phyloP scores from a whole-genome alignment of 306 rosid genomes.

The Sphenostylis stenocarpa region DNA sequence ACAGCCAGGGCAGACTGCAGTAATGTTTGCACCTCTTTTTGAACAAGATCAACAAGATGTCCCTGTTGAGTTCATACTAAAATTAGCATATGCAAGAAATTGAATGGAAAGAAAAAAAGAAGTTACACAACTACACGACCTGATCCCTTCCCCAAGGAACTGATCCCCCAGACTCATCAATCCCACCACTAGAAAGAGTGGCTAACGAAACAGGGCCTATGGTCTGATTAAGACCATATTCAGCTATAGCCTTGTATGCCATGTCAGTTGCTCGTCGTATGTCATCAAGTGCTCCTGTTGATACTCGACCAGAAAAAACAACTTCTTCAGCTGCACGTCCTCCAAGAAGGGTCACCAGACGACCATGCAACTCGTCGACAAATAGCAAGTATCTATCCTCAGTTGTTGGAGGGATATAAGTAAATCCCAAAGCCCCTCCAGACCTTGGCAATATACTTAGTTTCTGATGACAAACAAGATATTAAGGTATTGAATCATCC shows the following conservation, averaged over 20 bases:
- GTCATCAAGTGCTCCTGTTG: conserved; percentile 96
- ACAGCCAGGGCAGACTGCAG: conserved; percentile 81
- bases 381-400: conserved; percentile 96
- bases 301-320: conserved; percentile 86
- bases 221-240: conserved; percentile 89
- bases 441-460: conserved; percentile 95
- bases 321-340: conserved; percentile 99
- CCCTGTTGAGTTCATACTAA: conserved; percentile 59
- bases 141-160: conserved; percentile 93
- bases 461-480: conserved; percentile 57
- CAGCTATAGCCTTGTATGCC: conserved; percentile 98
- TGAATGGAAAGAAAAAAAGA: conserved; percentile 16
- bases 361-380: conserved; percentile 93
- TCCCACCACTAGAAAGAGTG: conserved; percentile 79
- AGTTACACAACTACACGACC: conserved; percentile 47
- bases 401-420: conserved; percentile 84
- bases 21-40: conserved; percentile 81
- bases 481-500: conserved; percentile 17
- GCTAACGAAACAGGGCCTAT: conserved; percentile 91
- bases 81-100: conserved; percentile 44
- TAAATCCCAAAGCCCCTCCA: conserved; percentile 95
- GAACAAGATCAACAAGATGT: conserved; percentile 86
- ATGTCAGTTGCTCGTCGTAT: conserved; percentile 93
- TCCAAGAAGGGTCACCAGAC: conserved; percentile 93
- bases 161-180: conserved; percentile 82